These are phyloP conservation scores for Amoebophrya sp. DNA, from an alignment of 169 alveolate genomes.

Conservation along the genomic window DNA sequence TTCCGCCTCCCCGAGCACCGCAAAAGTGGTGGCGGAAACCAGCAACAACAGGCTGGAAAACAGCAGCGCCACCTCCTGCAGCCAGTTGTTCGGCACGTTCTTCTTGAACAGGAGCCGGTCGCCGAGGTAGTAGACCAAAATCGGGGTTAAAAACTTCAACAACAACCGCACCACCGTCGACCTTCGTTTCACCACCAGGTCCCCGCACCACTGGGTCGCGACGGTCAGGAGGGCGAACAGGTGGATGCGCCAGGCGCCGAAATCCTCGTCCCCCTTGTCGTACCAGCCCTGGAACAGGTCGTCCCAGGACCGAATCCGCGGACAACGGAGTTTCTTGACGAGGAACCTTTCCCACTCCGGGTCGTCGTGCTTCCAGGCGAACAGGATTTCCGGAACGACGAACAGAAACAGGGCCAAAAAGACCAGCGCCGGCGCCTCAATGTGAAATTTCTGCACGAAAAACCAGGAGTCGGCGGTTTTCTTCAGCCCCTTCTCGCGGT, in stretches of 20 bases:
- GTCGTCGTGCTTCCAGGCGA: too few species aligned
- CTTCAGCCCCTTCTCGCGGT: neutral
- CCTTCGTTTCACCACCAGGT: neutral
- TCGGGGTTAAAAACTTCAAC: neutral
- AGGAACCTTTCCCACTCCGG: too few species aligned
- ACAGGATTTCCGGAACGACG: neutral
- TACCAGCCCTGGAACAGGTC: neutral
- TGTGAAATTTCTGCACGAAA: constrained; percentile 5
- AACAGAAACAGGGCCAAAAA: neutral
- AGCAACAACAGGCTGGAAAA: neutral
- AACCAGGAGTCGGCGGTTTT: neutral
- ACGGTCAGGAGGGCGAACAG: neutral
- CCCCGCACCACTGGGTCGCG: neutral
- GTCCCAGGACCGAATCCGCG: neutral
- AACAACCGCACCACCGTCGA: neutral
- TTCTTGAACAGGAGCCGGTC: neutral
- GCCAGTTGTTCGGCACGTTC: too few species aligned
- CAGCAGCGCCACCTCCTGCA: neutral
- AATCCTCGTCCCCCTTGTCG: neutral
- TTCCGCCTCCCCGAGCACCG: neutral
- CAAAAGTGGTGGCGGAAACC: neutral
- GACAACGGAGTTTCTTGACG: neutral
- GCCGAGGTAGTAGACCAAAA: neutral
- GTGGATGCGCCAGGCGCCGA: neutral
- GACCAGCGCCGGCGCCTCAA: neutral